Evolutionary conservation across 345 rosid genomes (phyloP), one percentile per base, ranked within the genome.

Genomic region (Abelmoschus esculentus): DNA sequence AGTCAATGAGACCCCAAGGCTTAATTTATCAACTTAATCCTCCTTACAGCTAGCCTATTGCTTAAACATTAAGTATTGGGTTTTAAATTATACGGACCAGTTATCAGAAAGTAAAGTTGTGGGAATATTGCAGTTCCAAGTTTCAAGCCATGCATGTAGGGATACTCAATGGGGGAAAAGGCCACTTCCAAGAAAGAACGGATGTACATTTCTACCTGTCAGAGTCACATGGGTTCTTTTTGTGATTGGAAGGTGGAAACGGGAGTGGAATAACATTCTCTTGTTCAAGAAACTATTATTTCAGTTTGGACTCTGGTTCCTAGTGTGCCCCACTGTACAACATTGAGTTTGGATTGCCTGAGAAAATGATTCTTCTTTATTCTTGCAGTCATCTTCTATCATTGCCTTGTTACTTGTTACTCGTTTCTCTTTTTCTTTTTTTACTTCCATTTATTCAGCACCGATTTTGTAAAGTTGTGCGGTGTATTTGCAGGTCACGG

Each of bases 401-500:
- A 49, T 67, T 66, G 73, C 46, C 19, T 32, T 73, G 61, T 57
- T 26, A 59, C 19, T 32, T 73, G 61, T 57, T 26, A 59, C 29
- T 11, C 18, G 15, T 3, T 70, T 58, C 10, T 26, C 7, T 6
- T 28, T 53, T 62, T 18, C n/a, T 22, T 6, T 22, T 6, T 40
- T n/a, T 46, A 22, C 34, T 40, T 11, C 11, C 68, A 22, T 3
- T 42, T 7, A 44, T 64, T 22, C 6, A 11, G 38, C 38, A 34
- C 38, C 38, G 7, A 6, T 46, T 46, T 66, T 46, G 12, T 22
- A 66, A 26, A 28, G 13, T 70, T 78, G 69, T 62, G 75, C 64
- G 63, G 61, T 40, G 26, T 68, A 6, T 61, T 74, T 80, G 67
- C 86, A 92, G 98, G 96, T 82, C 96, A 86, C 71, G 97, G 91